Evolutionary conservation across 2,329 filamentous ascomycete genomes (phyloP).

Genomic region (Tolypocladium inflatum): DNA sequence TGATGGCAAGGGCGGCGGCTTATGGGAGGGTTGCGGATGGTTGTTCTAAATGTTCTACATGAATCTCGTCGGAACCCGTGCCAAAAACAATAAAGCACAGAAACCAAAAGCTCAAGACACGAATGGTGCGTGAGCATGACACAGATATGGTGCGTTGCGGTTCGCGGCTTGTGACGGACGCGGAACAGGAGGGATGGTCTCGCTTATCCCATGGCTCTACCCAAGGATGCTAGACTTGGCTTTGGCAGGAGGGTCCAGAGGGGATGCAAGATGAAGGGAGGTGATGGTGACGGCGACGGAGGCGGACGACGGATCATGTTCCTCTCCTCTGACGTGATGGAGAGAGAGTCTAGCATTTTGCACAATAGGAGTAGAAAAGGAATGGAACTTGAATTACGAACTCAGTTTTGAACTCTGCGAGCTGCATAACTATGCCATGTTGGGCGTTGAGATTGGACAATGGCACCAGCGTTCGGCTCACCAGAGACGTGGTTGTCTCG

Average conservation of each 20-base stretch:
- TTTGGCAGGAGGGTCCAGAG: slow-evolving; percentile 2
- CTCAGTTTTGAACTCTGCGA: background rate
- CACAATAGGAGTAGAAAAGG: slow-evolving; percentile 27
- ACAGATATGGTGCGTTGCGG: background rate
- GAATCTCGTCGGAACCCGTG: slow-evolving; percentile 21
- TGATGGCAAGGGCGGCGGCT: slow-evolving; percentile 33
- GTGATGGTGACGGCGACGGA: slow-evolving; percentile 6
- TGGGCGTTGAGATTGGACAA: background rate
- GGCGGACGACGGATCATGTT: slow-evolving; percentile 13
- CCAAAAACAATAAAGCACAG: slow-evolving; percentile 25
- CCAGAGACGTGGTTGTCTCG: background rate
- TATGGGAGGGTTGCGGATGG: slow-evolving; percentile 20
- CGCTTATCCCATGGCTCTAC: background rate
- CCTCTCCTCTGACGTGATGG: slow-evolving; percentile 14
- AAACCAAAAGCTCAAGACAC: slow-evolving; percentile 11
- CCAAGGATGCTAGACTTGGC: slow-evolving; percentile 5
- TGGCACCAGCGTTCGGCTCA: background rate
- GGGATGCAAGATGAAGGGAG: slow-evolving; percentile 4
- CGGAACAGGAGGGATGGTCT: slow-evolving; percentile 3
- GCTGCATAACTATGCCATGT: background rate
- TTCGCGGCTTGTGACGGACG: background rate
- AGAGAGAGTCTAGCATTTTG: slow-evolving; percentile 23
- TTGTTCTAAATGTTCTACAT: slow-evolving; percentile 25
- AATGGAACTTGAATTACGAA: slow-evolving; percentile 19
- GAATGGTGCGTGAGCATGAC: slow-evolving; percentile 3